Base-by-base conservation (phyloP, 306 rosid species). In the Cicer cuneatum region DNA sequence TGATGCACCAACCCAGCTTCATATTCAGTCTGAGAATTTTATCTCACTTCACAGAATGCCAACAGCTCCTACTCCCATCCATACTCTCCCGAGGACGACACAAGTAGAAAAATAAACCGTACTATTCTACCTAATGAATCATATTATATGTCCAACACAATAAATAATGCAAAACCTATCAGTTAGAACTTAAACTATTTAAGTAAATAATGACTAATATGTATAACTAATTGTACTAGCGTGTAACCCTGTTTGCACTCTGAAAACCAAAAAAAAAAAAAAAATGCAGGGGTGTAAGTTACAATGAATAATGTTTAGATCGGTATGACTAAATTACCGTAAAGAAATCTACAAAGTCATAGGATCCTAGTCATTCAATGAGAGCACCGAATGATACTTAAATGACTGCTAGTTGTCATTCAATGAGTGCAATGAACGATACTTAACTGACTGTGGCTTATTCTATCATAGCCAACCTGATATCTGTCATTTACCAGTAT, bases 401-500 rank as follows among this genome's bases (percentile, higher is more conserved):
- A 66, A 66, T 66, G 48, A 40, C 54, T 10, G 43, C 63, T 29
- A 29, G 35, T 29, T 5, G 67, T 72, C 74, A 69, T 81, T 57
- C 53, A 75, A 73, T 14, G 45, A 70, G 75, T 40, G n/a, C 40
- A 40, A 41, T 59, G n/a, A 69, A 40, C 37, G 35, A 78, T 46
- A 59, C 69, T 68, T 45, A 38, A 66, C 70, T 66, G 48, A 40
- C 54, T 13, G 43, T 57, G 66, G 61, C 52, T n/a, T 58, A 66
- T 12, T 69, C 60, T 43, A 65, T 41, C 58, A 42, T 40, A 24
- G 60, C 76, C 72, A 66, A 42, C 73, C 62, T 10, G 11, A 63
- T 38, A 43, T 15, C 48, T n/a, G 56, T 69, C 68, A 70, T 74
- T 85, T 82, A 74, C 86, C 82, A 64, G 81, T 78, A 76, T 54